A percentile compares a stretch with the other conserved stretches of the same genome.
Conservation (phyloP, 2,329 filamentous ascomycete genomes). For the Trematosphaeria pertusa region DNA sequence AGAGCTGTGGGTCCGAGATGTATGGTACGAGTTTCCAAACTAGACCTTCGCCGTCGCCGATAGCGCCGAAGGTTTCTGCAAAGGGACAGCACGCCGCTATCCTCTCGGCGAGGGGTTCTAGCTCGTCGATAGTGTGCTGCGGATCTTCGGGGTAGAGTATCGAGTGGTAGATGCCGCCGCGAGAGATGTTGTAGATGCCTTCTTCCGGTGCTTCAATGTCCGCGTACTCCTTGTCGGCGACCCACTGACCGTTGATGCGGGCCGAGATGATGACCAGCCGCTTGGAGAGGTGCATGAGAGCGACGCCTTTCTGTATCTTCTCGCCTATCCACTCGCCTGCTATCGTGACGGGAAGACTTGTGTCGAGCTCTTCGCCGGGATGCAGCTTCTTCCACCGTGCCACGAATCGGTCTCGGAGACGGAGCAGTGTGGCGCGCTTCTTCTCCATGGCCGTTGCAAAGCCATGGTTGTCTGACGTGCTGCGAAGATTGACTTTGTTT, state of each 20-base stretch:
- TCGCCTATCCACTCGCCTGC: conserved; percentile 41
- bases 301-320: conserved; percentile 37
- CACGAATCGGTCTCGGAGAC: conserved; percentile 25
- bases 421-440: conserved; percentile 19
- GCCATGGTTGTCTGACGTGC: conserved; percentile 26
- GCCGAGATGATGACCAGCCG: conserved; percentile 37
- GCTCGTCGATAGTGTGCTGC: conserved; percentile 16
- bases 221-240: conserved; percentile 28
- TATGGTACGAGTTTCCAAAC: conserved; percentile 33
- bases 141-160: conserved; percentile 24
- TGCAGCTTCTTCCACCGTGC: conserved; percentile 28
- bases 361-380: conserved; percentile 9
- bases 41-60: conserved; percentile 33
- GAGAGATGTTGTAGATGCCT: conserved; percentile 34
- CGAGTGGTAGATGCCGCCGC: conserved; percentile 23
- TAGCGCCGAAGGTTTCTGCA: conserved; percentile 26
- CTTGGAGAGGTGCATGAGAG: conserved; percentile 28
- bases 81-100: conserved; percentile 32
- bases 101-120: conserved; percentile 23
- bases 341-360: conserved; percentile 26
- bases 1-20: conserved; percentile 21
- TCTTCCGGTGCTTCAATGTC: conserved; percentile 25
- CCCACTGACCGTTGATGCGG: conserved; percentile 34
- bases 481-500: conserved; percentile 25
- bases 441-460: conserved; percentile 32